Base-by-base conservation (phyloP, 2,329 filamentous ascomycete genomes). In the Microcyclospora pomicola region DNA sequence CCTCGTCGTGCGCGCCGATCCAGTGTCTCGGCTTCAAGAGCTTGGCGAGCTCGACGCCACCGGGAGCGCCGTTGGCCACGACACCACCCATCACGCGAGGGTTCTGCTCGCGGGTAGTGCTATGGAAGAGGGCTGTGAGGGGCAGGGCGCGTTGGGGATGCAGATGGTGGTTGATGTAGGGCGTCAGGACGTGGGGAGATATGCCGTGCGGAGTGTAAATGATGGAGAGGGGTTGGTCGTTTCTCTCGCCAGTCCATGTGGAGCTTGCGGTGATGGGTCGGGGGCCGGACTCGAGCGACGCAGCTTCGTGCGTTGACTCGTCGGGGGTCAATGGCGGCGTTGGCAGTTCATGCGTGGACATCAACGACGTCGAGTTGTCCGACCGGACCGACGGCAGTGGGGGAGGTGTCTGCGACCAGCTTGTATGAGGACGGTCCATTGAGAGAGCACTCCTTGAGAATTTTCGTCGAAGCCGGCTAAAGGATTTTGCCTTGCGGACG, bases 191-290 rank as follows among this genome's bases (percentile, higher is more conserved):
- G 5, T 64, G 53, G 47, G 72, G 73, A 0, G 67, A 61, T 30
- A 75, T 69, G 10, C 77, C 77, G 49, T 80, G 75, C 0, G 77
- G 77, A 0, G 75, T 75, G 56, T 75, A 82, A 35, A 82, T 60
- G 31, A 80, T 58, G 1, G 74, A 79, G 14, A 80, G 54, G 2
- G 73, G 68, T 12, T 42, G 37, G 33, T 53, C 50, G 33, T 39
- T 35, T 36, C 49, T 44, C 2, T 31, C 15, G 24, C 41, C 42
- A 15, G 19, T 34, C 15, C 7, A 13, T 27, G 9, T 19, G 12
- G n/a, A 32, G 28, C 6, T 15, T 19, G 10, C n/a, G 24, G 34
- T 31, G 12, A 27, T 9, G n/a, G 9, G 16, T 36, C 24, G 15
- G n/a, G 14, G 7, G 30, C 5, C 12, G 12, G 30, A 31, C 14